phyloP scores from a whole-genome alignment of 2,329 filamentous ascomycete species.

The Chaetoscypha palmicola region DNA sequence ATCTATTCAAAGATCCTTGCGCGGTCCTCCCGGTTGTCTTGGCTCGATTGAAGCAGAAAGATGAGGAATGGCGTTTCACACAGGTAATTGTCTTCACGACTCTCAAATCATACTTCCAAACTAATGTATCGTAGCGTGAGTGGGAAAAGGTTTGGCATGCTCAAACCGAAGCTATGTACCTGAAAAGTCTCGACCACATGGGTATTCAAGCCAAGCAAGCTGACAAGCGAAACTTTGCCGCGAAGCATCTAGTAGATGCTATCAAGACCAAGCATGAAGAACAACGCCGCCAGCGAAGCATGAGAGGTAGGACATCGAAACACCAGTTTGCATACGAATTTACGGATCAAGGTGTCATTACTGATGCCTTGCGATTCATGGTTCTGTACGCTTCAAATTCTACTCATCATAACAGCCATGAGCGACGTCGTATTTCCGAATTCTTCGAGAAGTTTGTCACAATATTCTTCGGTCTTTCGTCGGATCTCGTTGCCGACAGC shows the following conservation, averaged over 20 bases:
- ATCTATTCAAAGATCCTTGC: constrained; percentile 78
- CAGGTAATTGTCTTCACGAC: constrained; percentile 41
- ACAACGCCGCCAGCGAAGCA: constrained; percentile 64
- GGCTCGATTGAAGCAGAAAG: constrained; percentile 85
- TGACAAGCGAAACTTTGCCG: constrained; percentile 86
- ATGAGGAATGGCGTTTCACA: constrained; percentile 95
- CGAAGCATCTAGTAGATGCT: constrained; percentile 82
- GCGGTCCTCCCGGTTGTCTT: constrained; percentile 84
- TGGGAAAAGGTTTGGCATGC: constrained; percentile 99
- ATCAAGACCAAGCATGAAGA: constrained; percentile 93
- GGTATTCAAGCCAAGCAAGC: constrained; percentile 79
- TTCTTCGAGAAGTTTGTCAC: constrained; percentile 74
- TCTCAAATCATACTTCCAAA: constrained; percentile 3
- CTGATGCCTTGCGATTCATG: constrained; percentile 56
- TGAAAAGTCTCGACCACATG: constrained; percentile 95
- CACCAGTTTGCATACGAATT: constrained; percentile 75
- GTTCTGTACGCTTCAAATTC: constrained; percentile 60
- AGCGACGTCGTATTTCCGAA: constrained; percentile 66
- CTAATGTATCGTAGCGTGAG: constrained; percentile 55
- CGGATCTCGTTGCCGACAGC: constrained; percentile 60
- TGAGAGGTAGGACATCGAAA: constrained; percentile 53
- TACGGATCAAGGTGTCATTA: constrained; percentile 59
- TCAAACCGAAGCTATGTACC: constrained; percentile 90
- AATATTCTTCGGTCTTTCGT: constrained; percentile 67
- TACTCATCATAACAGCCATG: constrained; percentile 61